Evolutionary conservation across 2,329 filamentous ascomycete genomes (phyloP), one percentile per base, ranked within the genome.

Genomic region (Bipolaris zeicola): DNA sequence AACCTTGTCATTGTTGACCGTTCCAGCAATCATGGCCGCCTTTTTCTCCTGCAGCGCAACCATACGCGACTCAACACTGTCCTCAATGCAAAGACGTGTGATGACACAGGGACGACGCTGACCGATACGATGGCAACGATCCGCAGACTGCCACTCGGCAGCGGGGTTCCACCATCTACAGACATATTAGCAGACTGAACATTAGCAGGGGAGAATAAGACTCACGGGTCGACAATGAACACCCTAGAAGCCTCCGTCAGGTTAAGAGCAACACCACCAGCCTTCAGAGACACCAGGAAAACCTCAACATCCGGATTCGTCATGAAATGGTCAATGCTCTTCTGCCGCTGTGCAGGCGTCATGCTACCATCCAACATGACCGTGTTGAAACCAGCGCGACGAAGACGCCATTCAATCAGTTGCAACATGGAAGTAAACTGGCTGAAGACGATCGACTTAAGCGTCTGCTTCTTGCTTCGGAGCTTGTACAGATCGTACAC

Each of bases 321-420:
- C 93, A 97, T 98, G 78, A 98, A 98, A 69, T 96, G 89, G 57
- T 96, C 90, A 71, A 98, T 98, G 2, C 91, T 95, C 33, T 90
- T 92, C 75, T 97, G 92, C 16, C 95, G 89, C 79, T 96, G 92
- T 1, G 90, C 88, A 7, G 94, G 95, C 26, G 90, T 96, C 95
- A 99, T 99, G 77, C 89, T 96, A 22, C 95, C 95, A 72, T 99
- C 95, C 5, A 99, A 85, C 92, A 99, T 96, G 55, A 98, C 95
- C 0, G 95, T 99, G 38, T 92, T 96, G 78, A 99, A 96, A 5
- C 95, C 95, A n/a, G 94, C 95, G 58, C 94, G 90, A 55, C 93
- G 91, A 50, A 99, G 85, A 52, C 94, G 91, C 94, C 94, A 98
- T 78, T 98, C 94, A 44, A 97, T 94, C 24, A 98, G 85, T 80